Conservation (phyloP, 2,329 filamentous ascomycete species). For the Exophiala dermatitidis region DNA sequence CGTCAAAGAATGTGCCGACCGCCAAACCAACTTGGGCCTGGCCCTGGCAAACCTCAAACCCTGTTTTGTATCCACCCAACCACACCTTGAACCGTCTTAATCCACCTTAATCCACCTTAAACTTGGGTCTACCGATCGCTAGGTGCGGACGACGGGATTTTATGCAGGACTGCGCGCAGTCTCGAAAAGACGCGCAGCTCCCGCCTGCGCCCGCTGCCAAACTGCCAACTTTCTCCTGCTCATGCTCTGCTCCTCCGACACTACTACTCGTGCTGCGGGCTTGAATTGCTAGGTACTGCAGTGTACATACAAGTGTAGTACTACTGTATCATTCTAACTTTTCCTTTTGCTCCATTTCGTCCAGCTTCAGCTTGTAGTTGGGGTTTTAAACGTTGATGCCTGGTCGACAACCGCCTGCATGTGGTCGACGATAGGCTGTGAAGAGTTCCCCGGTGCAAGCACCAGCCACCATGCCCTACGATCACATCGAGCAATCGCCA, state of each 20-base stretch:
- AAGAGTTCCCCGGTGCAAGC: too few species aligned
- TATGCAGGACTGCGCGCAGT: neutral
- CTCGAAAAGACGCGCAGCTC: neutral
- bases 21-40: neutral
- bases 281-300: too few species aligned
- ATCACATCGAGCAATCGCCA: too few species aligned
- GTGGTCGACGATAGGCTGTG: too few species aligned
- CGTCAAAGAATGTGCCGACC: neutral
- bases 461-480: too few species aligned
- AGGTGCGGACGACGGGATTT: neutral
- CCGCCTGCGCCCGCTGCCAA: slow-evolving; percentile 1
- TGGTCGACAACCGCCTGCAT: too few species aligned
- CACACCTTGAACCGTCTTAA: neutral
- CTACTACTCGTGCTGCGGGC: too few species aligned
- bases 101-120: too few species aligned
- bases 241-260: neutral
- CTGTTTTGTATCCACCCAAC: neutral
- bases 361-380: neutral
- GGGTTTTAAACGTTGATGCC: too few species aligned
- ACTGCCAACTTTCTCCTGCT: neutral
- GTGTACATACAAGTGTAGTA: too few species aligned
- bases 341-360: neutral
- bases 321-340: neutral
- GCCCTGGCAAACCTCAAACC: neutral
- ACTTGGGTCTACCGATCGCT: neutral